phyloP scores from a whole-genome alignment of 306 rosid genomes.

The Glycine tomentella region DNA sequence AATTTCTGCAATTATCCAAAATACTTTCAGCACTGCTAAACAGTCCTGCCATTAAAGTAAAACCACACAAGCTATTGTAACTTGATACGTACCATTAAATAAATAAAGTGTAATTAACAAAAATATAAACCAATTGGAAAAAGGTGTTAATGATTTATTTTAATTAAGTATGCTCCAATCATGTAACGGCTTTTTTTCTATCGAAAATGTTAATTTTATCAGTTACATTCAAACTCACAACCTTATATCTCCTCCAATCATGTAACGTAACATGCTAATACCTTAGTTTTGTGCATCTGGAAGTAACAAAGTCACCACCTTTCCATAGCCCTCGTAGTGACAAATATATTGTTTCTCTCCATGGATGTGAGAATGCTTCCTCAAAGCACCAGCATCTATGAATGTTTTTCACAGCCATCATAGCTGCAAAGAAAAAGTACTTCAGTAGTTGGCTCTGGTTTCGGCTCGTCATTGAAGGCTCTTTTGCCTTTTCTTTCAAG shows the following conservation, averaged over 20 bases:
- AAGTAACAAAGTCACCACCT: constrained; percentile 60
- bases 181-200: no score
- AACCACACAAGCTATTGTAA: no score
- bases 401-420: constrained; percentile 92
- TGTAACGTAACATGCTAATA: no score
- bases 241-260: no score
- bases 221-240: no score
- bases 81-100: no score
- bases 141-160: no score
- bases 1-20: constrained; percentile 55
- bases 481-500: constrained; percentile 75
- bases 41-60: constrained; percentile 38
- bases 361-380: no score
- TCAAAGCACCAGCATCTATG: constrained; percentile 41
- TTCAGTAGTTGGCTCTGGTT: constrained; percentile 97
- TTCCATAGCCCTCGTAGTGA: constrained; percentile 90
- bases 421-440: constrained; percentile 98
- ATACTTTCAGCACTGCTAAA: constrained; percentile 51
- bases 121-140: no score
- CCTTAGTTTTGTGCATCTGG: not conserved
- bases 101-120: no score
- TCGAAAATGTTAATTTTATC: no score
- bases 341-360: constrained; percentile 74
- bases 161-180: no score
- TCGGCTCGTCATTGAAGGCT: constrained; percentile 80